Base-by-base conservation (phyloP, 345 rosid species). In the Viola odorata region DNA sequence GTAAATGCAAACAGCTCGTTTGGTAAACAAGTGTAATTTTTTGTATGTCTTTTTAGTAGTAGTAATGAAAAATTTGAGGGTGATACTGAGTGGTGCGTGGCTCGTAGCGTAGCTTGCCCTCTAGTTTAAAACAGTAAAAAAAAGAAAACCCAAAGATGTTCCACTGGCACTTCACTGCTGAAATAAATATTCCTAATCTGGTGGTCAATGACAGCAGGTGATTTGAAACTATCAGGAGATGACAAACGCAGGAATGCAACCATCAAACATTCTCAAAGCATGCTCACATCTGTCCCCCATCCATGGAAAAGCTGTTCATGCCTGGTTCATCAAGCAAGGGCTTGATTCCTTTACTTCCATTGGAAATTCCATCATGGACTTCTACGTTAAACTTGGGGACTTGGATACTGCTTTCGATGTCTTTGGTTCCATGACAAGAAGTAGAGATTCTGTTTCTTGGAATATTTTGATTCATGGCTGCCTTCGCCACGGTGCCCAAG, bases 381-480 rank as follows among this genome's bases (percentile, higher is more conserved):
- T 82, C 39, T 90, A 87, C 77, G 38, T 73, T 55, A 85, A 87
- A 75, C 60, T 74, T 64, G 75, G 78, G 10, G 80, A 82, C 65
- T 61, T 69, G 55, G 63, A 65, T 49, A 73, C 82, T 6, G 84
- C 90, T 8, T 15, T 68, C 60, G 62, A 69, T 44, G 59, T 66
- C 14, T 87, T 90, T 64, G 44, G 63, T 60, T 69, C 36, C 69
- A 61, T 77, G 85, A 58, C 4, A 37, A 59, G 37, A 37, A 59
- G 32, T 57, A 66, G 63, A 54, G 91, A 90, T 61, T 87, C 88
- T 3, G 76, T 90, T 62, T 77, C 92, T 63, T 87, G 95, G 92
- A 90, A 87, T 57, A 78, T 82, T 39, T 56, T 90, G 50, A 70
- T 84, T 45, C 73, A 75, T 23, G 87, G 91, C 50, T 60, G 75